Evolutionary conservation across 495 filamentous ascomycete species (phyloP), one percentile per base, ranked within the genome.

Genomic region (Aspergillus nidulans): DNA sequence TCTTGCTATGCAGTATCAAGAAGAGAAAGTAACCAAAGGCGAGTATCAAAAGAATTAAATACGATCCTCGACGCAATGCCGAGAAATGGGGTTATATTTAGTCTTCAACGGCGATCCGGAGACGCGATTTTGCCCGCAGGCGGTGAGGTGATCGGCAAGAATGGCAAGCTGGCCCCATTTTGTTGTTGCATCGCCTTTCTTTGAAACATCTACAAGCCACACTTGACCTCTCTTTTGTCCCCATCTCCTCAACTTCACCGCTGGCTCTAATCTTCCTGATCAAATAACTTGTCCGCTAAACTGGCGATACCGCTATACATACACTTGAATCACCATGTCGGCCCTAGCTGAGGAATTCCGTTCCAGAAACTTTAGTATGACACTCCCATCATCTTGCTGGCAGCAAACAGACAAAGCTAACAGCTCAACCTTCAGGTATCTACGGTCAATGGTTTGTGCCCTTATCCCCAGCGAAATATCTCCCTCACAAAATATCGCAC

Each of bases 341-440:
- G 36, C 18, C 58, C 62, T 81, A 40, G 66, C 70, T 18, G 78
- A 81, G 69, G 94, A 97, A 81, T 91, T 99, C 67, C 87, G 84
- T 68, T 90, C 90, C 60, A 82, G 94, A 71, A 99, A 99, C 78
- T 99, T 97, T 82, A 97, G 95, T 97, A 82, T 76, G 94, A 56
- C 47, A 52, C 52, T 52, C 44, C 60, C 54, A 61, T 65, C 60
- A 66, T 30, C 42, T 52, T 52, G 48, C 50, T 53, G 21, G 55
- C 54, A 40, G 34, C 16, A 52, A 34, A 15, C 23, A 12, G 53
- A 5, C 24, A 21, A 32, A 57, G 63, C 75, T 77, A 63, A 77
- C 60, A 51, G 52, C 56, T 54, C 61, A 59, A 56, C 38, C 30
- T 49, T 36, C 68, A 98, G 94, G 95, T 81, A 98, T 98, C 76